Evolutionary conservation across 129 eudicot species (phyloP), one percentile per base, ranked within the genome.

Genomic region (Lonicera japonica): DNA sequence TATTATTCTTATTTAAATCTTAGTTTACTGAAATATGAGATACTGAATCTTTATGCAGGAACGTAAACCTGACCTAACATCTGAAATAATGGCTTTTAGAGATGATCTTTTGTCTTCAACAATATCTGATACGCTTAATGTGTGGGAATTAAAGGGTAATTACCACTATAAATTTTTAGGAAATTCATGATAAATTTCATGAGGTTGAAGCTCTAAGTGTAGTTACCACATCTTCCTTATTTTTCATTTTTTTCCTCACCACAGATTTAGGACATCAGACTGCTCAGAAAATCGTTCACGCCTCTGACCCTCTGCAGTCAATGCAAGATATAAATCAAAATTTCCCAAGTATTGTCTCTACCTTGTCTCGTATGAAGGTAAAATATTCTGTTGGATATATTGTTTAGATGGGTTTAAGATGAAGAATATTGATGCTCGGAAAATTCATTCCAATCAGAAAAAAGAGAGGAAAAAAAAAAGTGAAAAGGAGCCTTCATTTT

Each of bases 241-340:
- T 29, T 40, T 47, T 64, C 58, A 18, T 76, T 53, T 63, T 21
- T 48, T 77, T 58, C 20, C 41, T 52, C 36, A 62, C 68, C 57
- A 67, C 81, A 94, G 99, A 94, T 85, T 67, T 94, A 68, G 99
- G 99, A 48, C 99, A 94, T 77, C 99, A 94, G 77, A 88, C 95
- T 53, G 95, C 89, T 25, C 99, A 94, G 74, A 88, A 86, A 84
- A 94, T 94, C 36, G 89, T 94, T 63, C 99, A 77, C 55, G 95
- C 99, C 46, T 85, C 99, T 25, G 96, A 94, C 72, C 99, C 99
- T 66, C 83, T 94, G 68, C 95, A 85, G 63, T 75, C 95, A n/a
- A 85, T 94, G 99, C 99, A 80, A 80, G 99, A 94, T 78, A 88
- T 94, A 40, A 94, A 70, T 71, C 95, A 88, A 68, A 94, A 94